These are phyloP conservation scores for Xylariaceae sp. DNA, from an alignment of 2,329 filamentous ascomycete genomes.

Conservation along the genomic window DNA sequence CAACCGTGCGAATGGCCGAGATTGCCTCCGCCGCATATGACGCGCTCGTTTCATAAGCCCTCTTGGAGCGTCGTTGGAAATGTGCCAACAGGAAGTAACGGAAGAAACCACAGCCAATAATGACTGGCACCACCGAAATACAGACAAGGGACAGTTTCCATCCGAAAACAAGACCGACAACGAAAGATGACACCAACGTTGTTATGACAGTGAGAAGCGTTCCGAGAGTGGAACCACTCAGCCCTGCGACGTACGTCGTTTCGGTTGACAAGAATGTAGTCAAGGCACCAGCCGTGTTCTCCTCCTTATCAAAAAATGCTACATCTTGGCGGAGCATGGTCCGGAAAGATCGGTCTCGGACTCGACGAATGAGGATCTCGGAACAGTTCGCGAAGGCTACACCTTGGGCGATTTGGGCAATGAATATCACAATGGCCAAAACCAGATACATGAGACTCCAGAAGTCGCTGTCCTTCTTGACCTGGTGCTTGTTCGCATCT, in stretches of 20 bases:
- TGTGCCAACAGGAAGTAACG: conserved; percentile 80
- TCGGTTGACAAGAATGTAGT: conserved; percentile 88
- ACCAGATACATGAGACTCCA: conserved; percentile 89
- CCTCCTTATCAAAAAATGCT: conserved; percentile 82
- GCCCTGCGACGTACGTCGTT: conserved; percentile 82
- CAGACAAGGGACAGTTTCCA: conserved; percentile 89
- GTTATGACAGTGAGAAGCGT: conserved; percentile 79
- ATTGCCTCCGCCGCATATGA: conserved; percentile 91
- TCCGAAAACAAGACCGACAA: conserved; percentile 69
- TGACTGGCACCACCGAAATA: conserved; percentile 71
- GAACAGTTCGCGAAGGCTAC: conserved; percentile 79
- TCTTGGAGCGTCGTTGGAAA: conserved; percentile 77
- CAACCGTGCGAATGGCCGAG: conserved; percentile 89
- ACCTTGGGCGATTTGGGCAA: conserved; percentile 68
- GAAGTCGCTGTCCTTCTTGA: conserved; percentile 73
- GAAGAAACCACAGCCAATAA: conserved; percentile 80
- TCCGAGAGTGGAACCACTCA: conserved; percentile 83
- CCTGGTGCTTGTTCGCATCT: conserved; percentile 47
- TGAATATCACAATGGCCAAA: conserved; percentile 70
- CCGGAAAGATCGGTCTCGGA: conserved; percentile 79
- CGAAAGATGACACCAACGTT: conserved; percentile 72
- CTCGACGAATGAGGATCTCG: conserved; percentile 79
- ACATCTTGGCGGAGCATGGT: conserved; percentile 91
- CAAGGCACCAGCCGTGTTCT: conserved; percentile 84
- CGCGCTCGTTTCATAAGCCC: conserved; percentile 75